Conservation (phyloP, 2,329 filamentous ascomycete species). For the Alternaria infectoria region DNA sequence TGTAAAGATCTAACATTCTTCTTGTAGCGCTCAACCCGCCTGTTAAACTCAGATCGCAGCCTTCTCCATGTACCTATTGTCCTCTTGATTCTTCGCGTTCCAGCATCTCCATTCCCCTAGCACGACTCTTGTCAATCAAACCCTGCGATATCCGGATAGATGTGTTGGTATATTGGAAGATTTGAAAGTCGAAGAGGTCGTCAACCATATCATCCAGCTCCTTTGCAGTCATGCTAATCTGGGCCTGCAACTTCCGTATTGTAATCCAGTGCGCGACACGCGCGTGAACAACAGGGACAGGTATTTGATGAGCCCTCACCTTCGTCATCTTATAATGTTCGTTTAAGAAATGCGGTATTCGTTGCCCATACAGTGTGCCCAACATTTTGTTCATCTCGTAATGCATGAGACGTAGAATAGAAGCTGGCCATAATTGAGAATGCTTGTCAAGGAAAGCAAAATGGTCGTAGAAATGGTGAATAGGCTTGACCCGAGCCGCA, state of each 20-base stretch:
- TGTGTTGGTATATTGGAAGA: not conserved
- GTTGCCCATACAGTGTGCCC: not conserved
- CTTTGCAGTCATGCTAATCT: not conserved
- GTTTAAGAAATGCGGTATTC: not conserved
- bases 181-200: not conserved
- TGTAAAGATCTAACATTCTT: not conserved
- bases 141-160: not conserved
- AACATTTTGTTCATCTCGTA: not conserved
- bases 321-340: not conserved
- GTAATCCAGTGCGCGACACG: not conserved
- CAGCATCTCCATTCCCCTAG: not conserved
- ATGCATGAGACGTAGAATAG: not conserved
- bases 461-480: not conserved
- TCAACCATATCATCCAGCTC: not conserved
- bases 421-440: not conserved
- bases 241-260: not conserved
- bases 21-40: not conserved
- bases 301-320: not conserved
- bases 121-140: not conserved
- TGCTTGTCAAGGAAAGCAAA: not conserved
- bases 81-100: not conserved
- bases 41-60: not conserved
- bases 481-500: not conserved
- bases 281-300: not conserved
- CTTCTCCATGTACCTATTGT: not conserved